These are phyloP conservation scores for Extremus antarcticus DNA, from an alignment of 495 filamentous ascomycete genomes.

Conservation along the genomic window DNA sequence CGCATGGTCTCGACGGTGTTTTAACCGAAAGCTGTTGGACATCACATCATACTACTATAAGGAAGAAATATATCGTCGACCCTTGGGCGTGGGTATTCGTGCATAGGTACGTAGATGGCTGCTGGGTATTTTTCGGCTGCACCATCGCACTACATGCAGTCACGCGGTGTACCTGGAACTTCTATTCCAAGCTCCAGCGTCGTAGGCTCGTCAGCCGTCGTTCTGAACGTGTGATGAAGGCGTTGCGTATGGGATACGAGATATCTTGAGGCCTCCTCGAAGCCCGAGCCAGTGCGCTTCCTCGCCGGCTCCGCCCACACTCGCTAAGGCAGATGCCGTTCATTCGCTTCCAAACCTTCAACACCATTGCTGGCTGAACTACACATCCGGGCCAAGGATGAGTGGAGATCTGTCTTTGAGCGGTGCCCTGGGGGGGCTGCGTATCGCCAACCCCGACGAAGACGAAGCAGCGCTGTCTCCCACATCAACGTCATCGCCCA, in stretches of 20 bases:
- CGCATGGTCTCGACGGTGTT: no score
- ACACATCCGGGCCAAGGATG: conserved; percentile 1
- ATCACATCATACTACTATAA: no score
- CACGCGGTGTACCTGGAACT: not conserved
- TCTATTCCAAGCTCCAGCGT: not conserved
- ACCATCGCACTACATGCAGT: no score
- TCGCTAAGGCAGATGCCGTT: not conserved
- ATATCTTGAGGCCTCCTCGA: no score
- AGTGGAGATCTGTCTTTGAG: conserved; percentile 9
- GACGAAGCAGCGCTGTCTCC: conserved; percentile 31
- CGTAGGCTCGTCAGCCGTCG: not conserved
- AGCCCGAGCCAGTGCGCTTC: not conserved
- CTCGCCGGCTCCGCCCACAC: not conserved
- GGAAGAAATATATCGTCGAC: no score
- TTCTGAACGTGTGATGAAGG: not conserved
- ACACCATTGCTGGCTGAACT: not conserved
- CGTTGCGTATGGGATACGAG: no score
- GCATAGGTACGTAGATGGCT: not conserved
- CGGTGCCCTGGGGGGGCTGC: conserved; percentile 68
- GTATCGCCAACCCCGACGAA: conserved; percentile 95
- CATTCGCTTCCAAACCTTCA: not conserved
- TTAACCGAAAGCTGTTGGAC: no score
- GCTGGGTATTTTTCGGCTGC: not conserved
- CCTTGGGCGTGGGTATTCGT: no score
- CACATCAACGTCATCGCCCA: conserved; percentile 20